Conservation (phyloP, 1,284 basidiomycete species). For the Trichosporon sp. region DNA sequence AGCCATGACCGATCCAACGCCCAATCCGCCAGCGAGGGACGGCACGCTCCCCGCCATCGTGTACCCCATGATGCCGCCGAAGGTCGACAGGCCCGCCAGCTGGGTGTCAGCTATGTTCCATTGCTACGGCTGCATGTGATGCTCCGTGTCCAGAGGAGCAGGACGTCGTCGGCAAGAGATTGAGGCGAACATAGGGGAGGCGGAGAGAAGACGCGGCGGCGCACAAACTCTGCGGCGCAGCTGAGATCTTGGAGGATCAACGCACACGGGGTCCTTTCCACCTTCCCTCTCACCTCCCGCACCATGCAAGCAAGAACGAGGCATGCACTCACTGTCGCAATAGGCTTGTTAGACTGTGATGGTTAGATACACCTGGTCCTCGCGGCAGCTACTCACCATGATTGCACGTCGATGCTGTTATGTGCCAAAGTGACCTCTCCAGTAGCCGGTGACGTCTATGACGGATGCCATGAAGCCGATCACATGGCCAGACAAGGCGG, state of each 20-base stretch:
- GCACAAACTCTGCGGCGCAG: background rate
- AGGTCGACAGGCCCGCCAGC: constrained; percentile 30
- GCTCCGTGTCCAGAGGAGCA: too few relatives aligned
- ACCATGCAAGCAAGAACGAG: too few relatives aligned
- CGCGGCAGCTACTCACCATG: background rate
- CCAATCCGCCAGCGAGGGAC: constrained; percentile 40
- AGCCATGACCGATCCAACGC: constrained; percentile 43
- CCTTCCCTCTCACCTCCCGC: background rate
- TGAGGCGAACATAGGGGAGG: too few relatives aligned
- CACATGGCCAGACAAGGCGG: background rate
- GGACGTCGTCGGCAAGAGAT: too few relatives aligned
- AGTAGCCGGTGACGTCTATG: background rate
- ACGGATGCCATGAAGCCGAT: background rate
- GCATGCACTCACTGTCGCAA: constrained; percentile 16
- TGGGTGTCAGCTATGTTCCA: background rate
- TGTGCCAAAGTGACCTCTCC: background rate
- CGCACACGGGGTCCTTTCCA: background rate
- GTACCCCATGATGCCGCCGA: constrained; percentile 46
- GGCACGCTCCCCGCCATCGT: constrained; percentile 40
- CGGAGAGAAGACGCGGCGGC: background rate
- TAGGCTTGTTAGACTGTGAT: constrained; percentile 7
- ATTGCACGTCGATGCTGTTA: background rate
- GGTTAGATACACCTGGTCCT: too few relatives aligned
- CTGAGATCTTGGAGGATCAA: background rate
- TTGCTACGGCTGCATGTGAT: too few relatives aligned